A percentile compares a stretch with the other conserved stretches of the same genome.
These are phyloP conservation scores for Aspergillus versicolor DNA, from an alignment of 2,329 filamentous ascomycete genomes.

Conservation along the genomic window DNA sequence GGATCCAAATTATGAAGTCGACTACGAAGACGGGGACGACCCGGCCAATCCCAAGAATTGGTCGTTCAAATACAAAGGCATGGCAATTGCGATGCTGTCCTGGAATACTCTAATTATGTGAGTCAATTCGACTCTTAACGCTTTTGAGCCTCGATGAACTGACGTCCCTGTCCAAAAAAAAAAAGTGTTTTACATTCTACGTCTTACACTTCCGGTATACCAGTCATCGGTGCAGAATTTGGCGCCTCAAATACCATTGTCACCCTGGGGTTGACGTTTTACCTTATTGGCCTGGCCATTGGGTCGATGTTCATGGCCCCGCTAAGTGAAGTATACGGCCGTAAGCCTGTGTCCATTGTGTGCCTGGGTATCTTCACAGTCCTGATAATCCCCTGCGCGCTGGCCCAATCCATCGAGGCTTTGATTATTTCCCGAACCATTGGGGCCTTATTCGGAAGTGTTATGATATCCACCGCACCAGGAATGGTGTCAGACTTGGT, in stretches of 20 bases:
- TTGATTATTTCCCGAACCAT: conserved; percentile 75
- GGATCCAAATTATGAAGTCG: conserved; percentile 68
- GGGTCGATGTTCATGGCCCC: conserved; percentile 74
- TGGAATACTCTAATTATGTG: conserved; percentile 58
- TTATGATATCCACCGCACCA: conserved; percentile 79
- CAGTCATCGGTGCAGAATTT: conserved; percentile 69
- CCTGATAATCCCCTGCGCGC: conserved; percentile 68
- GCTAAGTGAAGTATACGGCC: conserved; percentile 51
- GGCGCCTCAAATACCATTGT: conserved; percentile 58
- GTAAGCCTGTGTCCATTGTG: conserved; percentile 62
- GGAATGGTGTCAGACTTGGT: conserved; percentile 82
- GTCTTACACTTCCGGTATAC: conserved; percentile 71
- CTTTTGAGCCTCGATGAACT: not conserved
- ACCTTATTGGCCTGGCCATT: conserved; percentile 70
- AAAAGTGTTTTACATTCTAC: conserved; percentile 69
- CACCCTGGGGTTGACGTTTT: conserved; percentile 75
- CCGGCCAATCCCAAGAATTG: conserved; percentile 68
- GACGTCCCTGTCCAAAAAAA: not conserved
- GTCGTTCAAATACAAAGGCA: conserved; percentile 58
- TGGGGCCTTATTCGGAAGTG: conserved; percentile 70
- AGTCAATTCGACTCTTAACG: conserved; percentile 18
- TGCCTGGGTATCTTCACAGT: conserved; percentile 65
- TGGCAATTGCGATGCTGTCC: conserved; percentile 56
- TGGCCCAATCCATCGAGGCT: conserved; percentile 65
- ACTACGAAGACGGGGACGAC: conserved; percentile 64